Percentiles rank a stretch among this genome's conserved stretches.
Evolutionary conservation across 1,284 basidiomycete genomes (phyloP).

Genomic region (Taiwanofungus camphoratus): DNA sequence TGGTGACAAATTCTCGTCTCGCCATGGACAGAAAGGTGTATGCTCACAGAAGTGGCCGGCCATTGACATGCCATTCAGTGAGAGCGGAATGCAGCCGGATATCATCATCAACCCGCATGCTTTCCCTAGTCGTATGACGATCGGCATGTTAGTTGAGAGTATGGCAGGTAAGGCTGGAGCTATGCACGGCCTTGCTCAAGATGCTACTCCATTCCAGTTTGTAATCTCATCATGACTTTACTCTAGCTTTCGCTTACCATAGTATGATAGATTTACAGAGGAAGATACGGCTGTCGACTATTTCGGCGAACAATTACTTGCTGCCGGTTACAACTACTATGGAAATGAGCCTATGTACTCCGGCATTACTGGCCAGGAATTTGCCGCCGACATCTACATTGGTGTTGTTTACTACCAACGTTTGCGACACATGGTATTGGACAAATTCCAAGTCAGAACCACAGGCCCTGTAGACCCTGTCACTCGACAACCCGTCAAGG

Average conservation of each 20-base stretch:
- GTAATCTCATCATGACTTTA: slow-evolving; percentile 20
- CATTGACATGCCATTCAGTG: slow-evolving; percentile 98
- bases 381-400: slow-evolving; percentile 97
- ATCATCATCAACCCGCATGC: slow-evolving; percentile 99
- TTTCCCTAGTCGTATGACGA: slow-evolving; percentile 99
- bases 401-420: slow-evolving; percentile 99
- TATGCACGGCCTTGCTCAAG: slow-evolving; percentile 97
- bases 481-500: slow-evolving; percentile 97
- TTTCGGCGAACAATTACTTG: slow-evolving; percentile 92
- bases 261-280: slow-evolving; percentile 75
- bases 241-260: background rate
- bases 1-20: slow-evolving; percentile 98
- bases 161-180: slow-evolving; percentile 98
- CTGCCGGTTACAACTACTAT: slow-evolving; percentile 97
- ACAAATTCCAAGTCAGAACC: slow-evolving; percentile 99
- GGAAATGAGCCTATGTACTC: slow-evolving; percentile 99
- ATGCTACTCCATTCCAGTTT: slow-evolving; percentile 96
- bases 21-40: slow-evolving; percentile 99
- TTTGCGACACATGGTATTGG: slow-evolving; percentile 98
- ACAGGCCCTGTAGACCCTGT: slow-evolving; percentile 95
- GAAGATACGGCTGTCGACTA: slow-evolving; percentile 94
- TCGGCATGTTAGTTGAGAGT: slow-evolving; percentile 99
- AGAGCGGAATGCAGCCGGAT: slow-evolving; percentile 98
- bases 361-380: slow-evolving; percentile 97
- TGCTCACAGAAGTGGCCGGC: slow-evolving; percentile 99